These are phyloP conservation scores for Penicillium sp. DNA, from an alignment of 2,329 filamentous ascomycete species.

Conservation along the genomic window DNA sequence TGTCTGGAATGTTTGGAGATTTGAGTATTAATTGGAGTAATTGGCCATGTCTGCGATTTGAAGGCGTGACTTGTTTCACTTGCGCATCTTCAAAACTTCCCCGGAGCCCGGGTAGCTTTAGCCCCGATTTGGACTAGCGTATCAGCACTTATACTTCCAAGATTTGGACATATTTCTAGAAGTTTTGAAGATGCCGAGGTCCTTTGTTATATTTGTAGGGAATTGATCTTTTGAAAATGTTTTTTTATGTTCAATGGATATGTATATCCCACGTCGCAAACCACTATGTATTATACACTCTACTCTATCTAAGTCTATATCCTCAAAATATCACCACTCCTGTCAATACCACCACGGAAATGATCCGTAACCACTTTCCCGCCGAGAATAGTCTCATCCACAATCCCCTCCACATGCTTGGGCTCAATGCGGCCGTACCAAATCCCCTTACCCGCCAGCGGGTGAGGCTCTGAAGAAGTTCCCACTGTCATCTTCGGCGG, in stretches of 20 bases:
- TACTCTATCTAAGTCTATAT: constrained; percentile 23
- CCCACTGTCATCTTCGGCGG: constrained; percentile 34
- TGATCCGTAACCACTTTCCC: constrained; percentile 83
- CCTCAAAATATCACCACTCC: constrained; percentile 70
- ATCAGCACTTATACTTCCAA: background rate
- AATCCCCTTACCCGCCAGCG: constrained; percentile 55
- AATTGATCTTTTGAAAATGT: background rate
- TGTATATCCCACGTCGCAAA: background rate
- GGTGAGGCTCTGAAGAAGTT: constrained; percentile 25
- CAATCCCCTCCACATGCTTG: constrained; percentile 84
- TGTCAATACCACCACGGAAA: constrained; percentile 82
- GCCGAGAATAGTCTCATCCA: constrained; percentile 80
- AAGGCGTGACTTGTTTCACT: background rate
- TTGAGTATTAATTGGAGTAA: background rate
- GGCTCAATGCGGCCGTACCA: constrained; percentile 84
- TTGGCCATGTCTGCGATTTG: constrained; percentile 2
- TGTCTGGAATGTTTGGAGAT: background rate
- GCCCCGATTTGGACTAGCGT: constrained; percentile 25
- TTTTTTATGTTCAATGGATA: background rate
- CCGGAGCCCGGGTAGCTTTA: constrained; percentile 18
- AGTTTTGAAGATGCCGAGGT: background rate
- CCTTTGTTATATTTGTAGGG: background rate
- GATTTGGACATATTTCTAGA: background rate
- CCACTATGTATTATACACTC: background rate
- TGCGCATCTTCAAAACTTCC: constrained; percentile 22